A percentile compares a stretch with the other conserved stretches of the same genome.
Conservation (phyloP, 768 basidiomycete species). For the Naematelia encephala region DNA sequence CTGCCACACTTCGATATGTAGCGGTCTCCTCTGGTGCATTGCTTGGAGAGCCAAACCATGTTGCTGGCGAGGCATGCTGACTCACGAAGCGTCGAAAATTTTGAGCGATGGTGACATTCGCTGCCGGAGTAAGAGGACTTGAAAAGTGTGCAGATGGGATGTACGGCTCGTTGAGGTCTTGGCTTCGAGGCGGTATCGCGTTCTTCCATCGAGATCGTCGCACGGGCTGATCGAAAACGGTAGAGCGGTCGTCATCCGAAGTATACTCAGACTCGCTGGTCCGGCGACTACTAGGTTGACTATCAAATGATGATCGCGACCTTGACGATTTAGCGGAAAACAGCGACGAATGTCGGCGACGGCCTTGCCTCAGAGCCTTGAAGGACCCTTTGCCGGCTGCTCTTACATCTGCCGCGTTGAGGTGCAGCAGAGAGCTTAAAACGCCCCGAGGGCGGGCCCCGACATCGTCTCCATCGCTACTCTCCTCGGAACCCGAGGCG, state of each 20-base stretch:
- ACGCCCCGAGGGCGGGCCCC: not conserved
- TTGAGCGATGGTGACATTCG: slow-evolving; percentile 23
- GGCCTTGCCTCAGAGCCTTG: not conserved
- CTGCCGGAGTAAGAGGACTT: slow-evolving; percentile 18
- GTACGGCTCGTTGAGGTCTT: slow-evolving; percentile 38
- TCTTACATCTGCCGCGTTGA: not conserved
- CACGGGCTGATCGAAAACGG: not conserved
- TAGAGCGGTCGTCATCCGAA: not conserved
- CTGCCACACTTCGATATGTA: slow-evolving; percentile 18
- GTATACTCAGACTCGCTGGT: not conserved
- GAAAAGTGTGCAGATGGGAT: slow-evolving; percentile 31
- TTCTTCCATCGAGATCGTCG: not conserved
- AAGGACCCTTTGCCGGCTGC: not conserved
- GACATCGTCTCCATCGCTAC: not conserved
- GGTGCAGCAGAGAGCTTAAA: not conserved
- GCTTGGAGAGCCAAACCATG: slow-evolving; percentile 19
- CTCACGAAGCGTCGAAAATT: slow-evolving; percentile 12
- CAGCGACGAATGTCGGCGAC: not conserved
- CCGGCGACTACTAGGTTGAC: not conserved
- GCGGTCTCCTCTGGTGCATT: not conserved
- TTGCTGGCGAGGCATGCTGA: slow-evolving; percentile 8
- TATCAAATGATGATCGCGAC: not conserved
- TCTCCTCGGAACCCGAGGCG: not conserved
- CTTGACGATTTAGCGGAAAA: not conserved
- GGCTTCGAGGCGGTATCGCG: slow-evolving; percentile 23